phyloP scores from a whole-genome alignment of 371 early-diverging fungal species.

The Mortierella sp. region DNA sequence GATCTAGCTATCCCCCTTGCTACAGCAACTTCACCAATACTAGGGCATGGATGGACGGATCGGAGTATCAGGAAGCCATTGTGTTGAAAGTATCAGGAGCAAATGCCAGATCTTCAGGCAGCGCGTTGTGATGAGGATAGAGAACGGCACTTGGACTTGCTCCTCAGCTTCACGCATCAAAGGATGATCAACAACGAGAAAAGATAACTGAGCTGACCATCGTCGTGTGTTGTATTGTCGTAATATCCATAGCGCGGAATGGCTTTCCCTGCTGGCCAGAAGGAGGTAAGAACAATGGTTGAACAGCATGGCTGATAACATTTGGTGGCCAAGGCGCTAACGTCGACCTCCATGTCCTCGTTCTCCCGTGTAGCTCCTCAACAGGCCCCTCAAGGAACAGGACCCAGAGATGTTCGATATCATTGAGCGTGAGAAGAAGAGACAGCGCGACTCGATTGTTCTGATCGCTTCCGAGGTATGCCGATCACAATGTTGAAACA shows the following conservation, averaged over 20 bases:
- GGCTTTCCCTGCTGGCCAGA: constrained; percentile 73
- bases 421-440: constrained; percentile 95
- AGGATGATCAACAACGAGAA: too few relatives aligned
- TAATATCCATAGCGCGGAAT: constrained; percentile 59
- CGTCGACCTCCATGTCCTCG: background rate
- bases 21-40: too few relatives aligned
- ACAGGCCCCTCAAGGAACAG: constrained; percentile 70
- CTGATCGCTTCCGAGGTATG: constrained; percentile 94
- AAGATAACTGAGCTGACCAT: background rate
- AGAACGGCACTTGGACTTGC: too few relatives aligned
- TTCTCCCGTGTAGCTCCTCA: constrained; percentile 61
- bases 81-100: too few relatives aligned
- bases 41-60: too few relatives aligned
- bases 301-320: background rate
- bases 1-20: background rate
- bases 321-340: background rate
- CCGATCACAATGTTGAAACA: background rate
- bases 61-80: too few relatives aligned
- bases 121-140: too few relatives aligned
- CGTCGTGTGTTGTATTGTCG: background rate
- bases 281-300: constrained; percentile 57
- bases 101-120: too few relatives aligned
- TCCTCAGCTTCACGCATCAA: too few relatives aligned
- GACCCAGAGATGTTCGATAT: constrained; percentile 97
- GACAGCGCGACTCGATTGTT: constrained; percentile 94